Evolutionary conservation across 148 eudicot species (phyloP), one percentile per base, ranked within the genome.

Genomic region (Rhododendron henanense): DNA sequence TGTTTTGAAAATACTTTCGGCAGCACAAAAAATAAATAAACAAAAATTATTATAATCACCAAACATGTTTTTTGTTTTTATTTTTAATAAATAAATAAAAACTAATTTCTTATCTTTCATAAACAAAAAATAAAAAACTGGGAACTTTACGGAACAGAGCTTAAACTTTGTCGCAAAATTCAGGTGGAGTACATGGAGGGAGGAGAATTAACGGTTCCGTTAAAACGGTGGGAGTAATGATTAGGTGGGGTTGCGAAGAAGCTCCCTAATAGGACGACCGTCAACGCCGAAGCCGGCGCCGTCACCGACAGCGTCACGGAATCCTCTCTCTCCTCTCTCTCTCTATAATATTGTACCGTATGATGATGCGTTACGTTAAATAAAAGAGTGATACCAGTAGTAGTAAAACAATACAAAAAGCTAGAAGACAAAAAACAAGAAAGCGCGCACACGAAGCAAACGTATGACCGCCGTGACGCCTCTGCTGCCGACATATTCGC

Each of bases 191-290:
- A 5, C 1, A 21, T 16, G 8, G 13, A 23, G 74, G 2, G 75
- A 31, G 15, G 45, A 2, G 44, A 59, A 74, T 51, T 82, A 82
- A 59, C 84, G 73, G 73, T 73, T 73, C 48, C 74, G 74, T 37
- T 57, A 57, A 51, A 82, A 82, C 48, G 73, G 73, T 8, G 47
- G 45, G 45, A 0, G 14, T 47, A 82, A 82, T 55, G 84, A 82
- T 57, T 82, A 35, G 45, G 8, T 6, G 13, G 15, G 25, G 84
- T 59, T 57, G 67, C 23, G 15, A 9, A 1, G 48, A 77, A 41
- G 80, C 80, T 6, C 80, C 80, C 80, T 77, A 41, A 77, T 39
- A 77, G 28, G 13, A 76, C 79, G 25, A 76, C 79, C 50, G 79
- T 41, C 79, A 76, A 76, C n/a, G 79, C 79, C 47, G 47, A 35